Evolutionary conservation across 768 basidiomycete genomes (phyloP).

Genomic region (Lactarius sanguifluus): DNA sequence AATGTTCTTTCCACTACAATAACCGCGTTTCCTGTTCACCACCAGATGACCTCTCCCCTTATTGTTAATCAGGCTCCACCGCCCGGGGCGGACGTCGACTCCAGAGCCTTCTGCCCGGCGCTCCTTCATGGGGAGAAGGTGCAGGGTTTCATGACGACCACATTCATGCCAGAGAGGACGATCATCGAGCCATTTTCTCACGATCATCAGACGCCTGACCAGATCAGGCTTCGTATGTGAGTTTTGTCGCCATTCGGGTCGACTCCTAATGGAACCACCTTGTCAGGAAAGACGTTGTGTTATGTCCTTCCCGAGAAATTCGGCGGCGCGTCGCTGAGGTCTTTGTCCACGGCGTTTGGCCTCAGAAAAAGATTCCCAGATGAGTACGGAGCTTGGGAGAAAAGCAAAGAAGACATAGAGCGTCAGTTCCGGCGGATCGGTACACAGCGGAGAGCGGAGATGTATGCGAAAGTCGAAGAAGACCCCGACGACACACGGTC

Average conservation of each 20-base stretch:
- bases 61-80: not conserved
- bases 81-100: not conserved
- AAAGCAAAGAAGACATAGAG: not conserved
- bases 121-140: slow-evolving; percentile 27
- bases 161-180: slow-evolving; percentile 7
- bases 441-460: not conserved
- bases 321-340: not conserved
- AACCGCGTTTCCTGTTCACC: not conserved
- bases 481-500: not conserved
- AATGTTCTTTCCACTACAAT: not conserved
- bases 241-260: not conserved
- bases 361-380: slow-evolving; percentile 1
- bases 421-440: not conserved
- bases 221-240: slow-evolving; percentile 14
- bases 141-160: slow-evolving; percentile 29
- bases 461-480: not conserved
- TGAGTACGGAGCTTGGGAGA: slow-evolving; percentile 4
- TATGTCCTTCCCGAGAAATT: slow-evolving; percentile 15
- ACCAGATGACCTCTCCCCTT: slow-evolving; percentile 5
- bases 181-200: not conserved
- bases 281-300: slow-evolving; percentile 10
- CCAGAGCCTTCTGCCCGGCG: not conserved
- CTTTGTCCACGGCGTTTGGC: not conserved
- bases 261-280: not conserved
- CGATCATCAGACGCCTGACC: not conserved